Conservation (phyloP, 257 asterid species). For the Penstemon barbatus region DNA sequence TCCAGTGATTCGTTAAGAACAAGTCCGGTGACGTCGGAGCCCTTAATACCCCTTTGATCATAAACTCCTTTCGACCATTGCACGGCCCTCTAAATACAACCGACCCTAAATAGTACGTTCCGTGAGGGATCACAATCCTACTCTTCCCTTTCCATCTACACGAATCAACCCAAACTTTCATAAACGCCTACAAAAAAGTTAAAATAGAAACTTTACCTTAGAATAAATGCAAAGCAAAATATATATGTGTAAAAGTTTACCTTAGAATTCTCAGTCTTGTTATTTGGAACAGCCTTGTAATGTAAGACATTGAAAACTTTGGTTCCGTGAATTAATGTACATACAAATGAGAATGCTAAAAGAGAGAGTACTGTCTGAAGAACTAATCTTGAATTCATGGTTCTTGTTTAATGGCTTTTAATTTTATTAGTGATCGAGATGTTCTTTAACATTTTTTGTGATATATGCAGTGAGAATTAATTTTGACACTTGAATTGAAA, state of each 20-base stretch:
- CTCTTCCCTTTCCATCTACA: slow-evolving; percentile 38
- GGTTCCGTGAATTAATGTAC: neutral
- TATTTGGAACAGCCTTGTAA: slow-evolving; percentile 25
- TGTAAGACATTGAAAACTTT: slow-evolving; percentile 25
- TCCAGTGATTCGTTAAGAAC: slow-evolving; percentile 42
- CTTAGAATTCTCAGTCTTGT: slow-evolving; percentile 31
- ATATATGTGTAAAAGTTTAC: neutral
- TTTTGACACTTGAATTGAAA: slow-evolving; percentile 10
- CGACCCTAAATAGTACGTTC: slow-evolving; percentile 41
- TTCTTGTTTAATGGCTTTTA: neutral
- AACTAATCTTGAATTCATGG: slow-evolving; percentile 23
- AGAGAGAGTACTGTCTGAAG: slow-evolving; percentile 10
- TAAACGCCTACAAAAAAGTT: slow-evolving; percentile 40
- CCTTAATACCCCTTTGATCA: slow-evolving; percentile 33
- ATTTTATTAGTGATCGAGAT: neutral
- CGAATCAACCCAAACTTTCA: slow-evolving; percentile 45
- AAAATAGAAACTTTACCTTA: neutral
- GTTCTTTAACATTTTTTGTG: neutral
- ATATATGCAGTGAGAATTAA: slow-evolving; percentile 11
- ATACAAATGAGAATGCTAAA: neutral
- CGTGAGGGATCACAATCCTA: slow-evolving; percentile 40
- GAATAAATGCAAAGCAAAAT: neutral
- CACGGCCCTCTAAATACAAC: slow-evolving; percentile 52
- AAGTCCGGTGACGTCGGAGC: slow-evolving; percentile 29
- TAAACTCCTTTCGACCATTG: slow-evolving; percentile 20